phyloP scores from a whole-genome alignment of 176 grass and related monocot species.

The Neostapfia colusana region DNA sequence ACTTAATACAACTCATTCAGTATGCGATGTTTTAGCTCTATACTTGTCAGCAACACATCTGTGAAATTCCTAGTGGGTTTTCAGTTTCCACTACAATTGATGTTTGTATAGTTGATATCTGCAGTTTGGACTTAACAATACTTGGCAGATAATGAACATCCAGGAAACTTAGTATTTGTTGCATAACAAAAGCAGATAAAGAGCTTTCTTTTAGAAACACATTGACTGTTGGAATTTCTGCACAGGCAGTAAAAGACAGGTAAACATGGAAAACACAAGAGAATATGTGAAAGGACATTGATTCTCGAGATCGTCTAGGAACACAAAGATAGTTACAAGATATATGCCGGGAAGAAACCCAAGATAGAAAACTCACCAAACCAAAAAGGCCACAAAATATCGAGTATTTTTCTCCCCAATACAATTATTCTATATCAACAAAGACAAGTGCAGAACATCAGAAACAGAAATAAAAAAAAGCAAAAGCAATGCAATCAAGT shows the following conservation, averaged over 20 bases:
- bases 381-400: conserved; percentile 91
- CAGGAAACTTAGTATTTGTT: neutral
- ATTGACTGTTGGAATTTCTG: conserved; percentile 11
- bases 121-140: neutral
- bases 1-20: neutral
- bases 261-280: conserved; percentile 14
- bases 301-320: neutral
- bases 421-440: conserved; percentile 88
- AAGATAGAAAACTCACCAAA: conserved; percentile 69
- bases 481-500: conserved; percentile 24
- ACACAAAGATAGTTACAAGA: conserved; percentile 15
- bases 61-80: neutral
- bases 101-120: conserved; percentile 17
- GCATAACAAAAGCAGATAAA: neutral
- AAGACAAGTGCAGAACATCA: conserved; percentile 37
- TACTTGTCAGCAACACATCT: conserved; percentile 2
- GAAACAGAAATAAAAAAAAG: conserved; percentile 9
- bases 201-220: neutral
- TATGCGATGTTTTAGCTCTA: conserved; percentile 23
- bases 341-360: conserved; percentile 3
- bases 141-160: neutral
- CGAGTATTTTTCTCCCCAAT: conserved; percentile 97
- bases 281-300: neutral
- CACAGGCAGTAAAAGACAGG: neutral
- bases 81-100: neutral